Base-by-base conservation (phyloP, 2,329 filamentous ascomycete genomes). In the Penicillium palitans region DNA sequence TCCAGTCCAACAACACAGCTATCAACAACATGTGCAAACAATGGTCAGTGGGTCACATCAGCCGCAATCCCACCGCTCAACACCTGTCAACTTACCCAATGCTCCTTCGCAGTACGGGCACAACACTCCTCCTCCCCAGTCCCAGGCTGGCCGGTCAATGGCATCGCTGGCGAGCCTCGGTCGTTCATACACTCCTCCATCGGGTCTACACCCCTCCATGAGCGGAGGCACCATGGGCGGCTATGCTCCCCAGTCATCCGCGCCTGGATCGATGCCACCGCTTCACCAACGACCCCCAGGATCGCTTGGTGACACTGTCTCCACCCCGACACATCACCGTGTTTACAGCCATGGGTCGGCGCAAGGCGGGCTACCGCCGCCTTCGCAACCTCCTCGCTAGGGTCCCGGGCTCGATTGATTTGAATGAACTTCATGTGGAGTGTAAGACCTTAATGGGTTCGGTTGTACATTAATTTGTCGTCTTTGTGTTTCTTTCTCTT, bases 151-250 rank as follows among this genome's bases (percentile, higher is more conserved):
- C 35, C 68, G 71, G 48, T 66, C 67, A 45, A 62, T 70, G 52
- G 66, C 68, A 25, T 59, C 67, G 33, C 54, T 68, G 27, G 63
- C 72, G 37, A 62, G 61, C 15, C 66, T 76, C 25, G 71, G 68
- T 15, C 70, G 76, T 39, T 73, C 76, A 9, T 78, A 74, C 55
- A 77, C 75, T 3, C 76, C 76, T n/a, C 75, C 75, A 1, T 63
- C 73, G 6, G 64, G 66, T 19, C 44, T 76, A 46, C 68, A 72
- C 44, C 70, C 70, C 15, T 66, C 68, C 1, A 57, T 65, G 19
- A 60, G 67, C 12, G 68, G 72, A 24, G 55, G 67, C 21, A 65
- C 70, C 10, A 62, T 76, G 55, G 64, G 50, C 10, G 39, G 63
- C 19, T 75, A 75, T 62, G 68, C 67, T 6, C 64, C 67, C 6